Evolutionary conservation across 2,329 filamentous ascomycete species (phyloP).

Genomic region (Talaromyces marneffei): DNA sequence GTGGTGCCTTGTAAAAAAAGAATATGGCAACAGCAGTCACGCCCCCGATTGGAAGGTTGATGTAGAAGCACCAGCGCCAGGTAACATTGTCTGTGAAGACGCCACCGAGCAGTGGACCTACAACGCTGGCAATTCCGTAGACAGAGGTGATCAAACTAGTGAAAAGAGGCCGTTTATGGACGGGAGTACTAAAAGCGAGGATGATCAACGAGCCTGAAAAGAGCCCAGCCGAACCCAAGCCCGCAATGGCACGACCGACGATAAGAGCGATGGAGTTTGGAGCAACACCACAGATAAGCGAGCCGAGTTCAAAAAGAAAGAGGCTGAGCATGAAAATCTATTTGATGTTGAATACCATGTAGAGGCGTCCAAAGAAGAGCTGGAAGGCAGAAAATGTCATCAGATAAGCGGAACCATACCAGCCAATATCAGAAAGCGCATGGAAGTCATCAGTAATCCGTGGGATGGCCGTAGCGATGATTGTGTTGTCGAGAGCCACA

Average conservation of each 20-base stretch:
- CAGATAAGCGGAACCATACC: conserved; percentile 23
- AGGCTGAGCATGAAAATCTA: conserved; percentile 37
- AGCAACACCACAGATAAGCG: conserved; percentile 33
- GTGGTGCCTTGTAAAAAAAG: not conserved
- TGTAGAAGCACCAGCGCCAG: conserved; percentile 49
- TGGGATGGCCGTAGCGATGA: not conserved
- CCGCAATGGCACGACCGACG: conserved; percentile 38
- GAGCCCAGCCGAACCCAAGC: conserved; percentile 34
- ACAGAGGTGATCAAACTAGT: conserved; percentile 37
- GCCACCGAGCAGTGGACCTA: conserved; percentile 37
- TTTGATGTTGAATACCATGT: conserved; percentile 31
- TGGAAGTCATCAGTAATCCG: not conserved
- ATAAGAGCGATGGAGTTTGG: conserved; percentile 35
- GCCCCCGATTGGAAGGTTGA: conserved; percentile 47
- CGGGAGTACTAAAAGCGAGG: conserved; percentile 35
- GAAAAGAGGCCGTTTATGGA: conserved; percentile 36
- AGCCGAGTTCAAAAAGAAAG: conserved; percentile 39
- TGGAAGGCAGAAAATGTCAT: conserved; percentile 40
- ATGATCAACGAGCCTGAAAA: conserved; percentile 38
- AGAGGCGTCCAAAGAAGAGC: conserved; percentile 39
- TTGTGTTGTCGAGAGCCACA: not conserved
- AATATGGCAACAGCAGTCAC: conserved; percentile 2
- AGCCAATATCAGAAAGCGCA: conserved; percentile 18
- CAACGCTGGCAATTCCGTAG: conserved; percentile 40
- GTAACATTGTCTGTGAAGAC: conserved; percentile 33